Conservation (phyloP, 148 eudicot genomes). For the Cornus kousa region DNA sequence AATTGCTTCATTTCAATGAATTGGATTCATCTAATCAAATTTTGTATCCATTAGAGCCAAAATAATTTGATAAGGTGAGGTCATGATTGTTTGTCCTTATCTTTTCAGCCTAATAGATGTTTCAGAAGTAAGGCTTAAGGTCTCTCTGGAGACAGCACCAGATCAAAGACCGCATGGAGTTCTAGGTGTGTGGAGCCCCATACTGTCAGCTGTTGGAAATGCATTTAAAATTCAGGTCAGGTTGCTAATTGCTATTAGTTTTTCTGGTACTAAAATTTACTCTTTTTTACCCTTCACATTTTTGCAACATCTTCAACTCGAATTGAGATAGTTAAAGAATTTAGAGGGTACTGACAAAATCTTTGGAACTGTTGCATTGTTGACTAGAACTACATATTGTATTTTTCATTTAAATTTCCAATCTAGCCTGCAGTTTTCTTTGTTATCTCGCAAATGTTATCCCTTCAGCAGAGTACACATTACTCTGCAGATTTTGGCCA, state of each 20-base stretch:
- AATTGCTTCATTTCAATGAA: background rate
- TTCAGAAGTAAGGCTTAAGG: conserved; percentile 85
- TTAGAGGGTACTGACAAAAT: no score
- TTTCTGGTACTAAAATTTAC: no score
- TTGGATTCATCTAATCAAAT: background rate
- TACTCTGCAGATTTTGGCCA: background rate
- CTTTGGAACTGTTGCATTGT: no score
- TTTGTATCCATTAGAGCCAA: background rate
- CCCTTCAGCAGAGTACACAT: background rate
- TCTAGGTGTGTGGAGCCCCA: conserved; percentile 96
- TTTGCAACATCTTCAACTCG: no score
- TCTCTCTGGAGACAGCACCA: conserved; percentile 91
- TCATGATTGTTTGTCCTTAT: background rate
- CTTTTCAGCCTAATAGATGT: conserved; percentile 83
- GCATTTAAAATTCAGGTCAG: conserved; percentile 94
- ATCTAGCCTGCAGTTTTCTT: no score
- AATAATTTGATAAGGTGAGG: background rate
- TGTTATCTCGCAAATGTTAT: no score
- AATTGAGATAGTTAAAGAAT: no score
- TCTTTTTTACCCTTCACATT: no score
- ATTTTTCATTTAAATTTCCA: no score
- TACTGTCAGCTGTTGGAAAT: conserved; percentile 93
- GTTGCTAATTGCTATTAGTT: background rate
- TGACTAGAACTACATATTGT: no score
- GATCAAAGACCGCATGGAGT: conserved; percentile 97